Percentiles rank a stretch among this genome's conserved stretches.
Evolutionary conservation across 768 basidiomycete species (phyloP).

Genomic region (Russula earlei): DNA sequence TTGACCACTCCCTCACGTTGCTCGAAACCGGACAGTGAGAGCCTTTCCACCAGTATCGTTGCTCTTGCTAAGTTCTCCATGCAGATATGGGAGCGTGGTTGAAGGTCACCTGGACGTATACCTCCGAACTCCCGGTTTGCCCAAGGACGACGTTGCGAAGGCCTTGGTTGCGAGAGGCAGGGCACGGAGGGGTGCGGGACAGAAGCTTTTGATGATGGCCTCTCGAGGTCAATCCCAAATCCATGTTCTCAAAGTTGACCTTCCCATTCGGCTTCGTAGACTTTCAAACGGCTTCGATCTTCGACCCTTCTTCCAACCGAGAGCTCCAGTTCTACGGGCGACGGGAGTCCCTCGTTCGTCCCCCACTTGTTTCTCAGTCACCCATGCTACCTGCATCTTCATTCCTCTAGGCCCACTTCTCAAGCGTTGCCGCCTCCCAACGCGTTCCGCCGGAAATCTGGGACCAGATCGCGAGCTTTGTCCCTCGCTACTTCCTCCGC

Average conservation of each 20-base stretch:
- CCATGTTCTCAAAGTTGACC: background rate
- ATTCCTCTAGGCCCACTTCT: constrained; percentile 39
- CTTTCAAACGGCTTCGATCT: constrained; percentile 47
- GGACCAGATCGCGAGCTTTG: constrained; percentile 53
- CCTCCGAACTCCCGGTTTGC: constrained; percentile 48
- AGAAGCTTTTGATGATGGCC: constrained; percentile 46
- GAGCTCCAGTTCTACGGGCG: constrained; percentile 42
- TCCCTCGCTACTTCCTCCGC: constrained; percentile 58
- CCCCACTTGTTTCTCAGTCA: background rate
- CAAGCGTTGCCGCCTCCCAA: constrained; percentile 47
- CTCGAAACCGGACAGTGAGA: constrained; percentile 31
- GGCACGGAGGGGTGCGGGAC: constrained; percentile 46
- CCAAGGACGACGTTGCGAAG: constrained; percentile 39
- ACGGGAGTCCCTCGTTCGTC: constrained; percentile 38
- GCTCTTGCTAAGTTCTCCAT: background rate
- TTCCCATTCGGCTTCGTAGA: constrained; percentile 31
- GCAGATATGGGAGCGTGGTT: constrained; percentile 53
- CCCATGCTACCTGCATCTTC: constrained; percentile 4
- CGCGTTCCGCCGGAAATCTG: constrained; percentile 59
- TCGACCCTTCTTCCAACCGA: constrained; percentile 52
- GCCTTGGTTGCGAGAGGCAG: constrained; percentile 52
- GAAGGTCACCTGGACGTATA: constrained; percentile 61
- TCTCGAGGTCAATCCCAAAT: constrained; percentile 40
- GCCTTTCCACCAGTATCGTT: too few species aligned
- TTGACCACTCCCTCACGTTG: constrained; percentile 28